These are phyloP conservation scores for Limnanthes douglasii DNA, from an alignment of 345 rosid species.

Conservation along the genomic window DNA sequence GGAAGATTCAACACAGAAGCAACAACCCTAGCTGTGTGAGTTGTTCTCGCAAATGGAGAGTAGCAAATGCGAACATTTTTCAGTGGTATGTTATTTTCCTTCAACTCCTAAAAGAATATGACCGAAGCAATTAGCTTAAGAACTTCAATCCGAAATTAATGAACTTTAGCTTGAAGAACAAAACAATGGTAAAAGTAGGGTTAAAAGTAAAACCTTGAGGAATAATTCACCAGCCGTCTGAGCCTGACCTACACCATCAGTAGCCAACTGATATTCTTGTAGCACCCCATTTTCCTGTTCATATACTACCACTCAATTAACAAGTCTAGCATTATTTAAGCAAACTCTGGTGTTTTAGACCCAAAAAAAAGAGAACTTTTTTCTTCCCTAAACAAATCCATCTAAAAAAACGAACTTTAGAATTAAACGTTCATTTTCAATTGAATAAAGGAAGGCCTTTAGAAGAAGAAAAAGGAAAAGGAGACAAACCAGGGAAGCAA, in stretches of 20 bases:
- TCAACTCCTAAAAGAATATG: constrained; percentile 37
- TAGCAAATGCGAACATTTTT: constrained; percentile 72
- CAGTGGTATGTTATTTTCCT: constrained; percentile 31
- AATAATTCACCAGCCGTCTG: constrained; percentile 54
- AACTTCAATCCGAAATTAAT: background rate
- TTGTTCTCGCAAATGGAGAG: constrained; percentile 85
- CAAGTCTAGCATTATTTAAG: background rate
- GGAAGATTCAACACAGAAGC: constrained; percentile 55
- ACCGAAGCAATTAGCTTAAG: background rate
- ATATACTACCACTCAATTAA: background rate
- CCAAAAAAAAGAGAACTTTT: background rate
- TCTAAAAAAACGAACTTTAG: too few relatives aligned
- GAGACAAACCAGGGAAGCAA: constrained; percentile 48
- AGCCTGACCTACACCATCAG: constrained; percentile 70
- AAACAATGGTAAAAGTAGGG: too few relatives aligned
- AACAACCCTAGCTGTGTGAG: constrained; percentile 63
- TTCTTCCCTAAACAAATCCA: too few relatives aligned
- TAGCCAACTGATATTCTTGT: constrained; percentile 46
- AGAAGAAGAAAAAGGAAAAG: background rate
- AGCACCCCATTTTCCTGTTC: constrained; percentile 64
- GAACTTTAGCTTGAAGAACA: too few relatives aligned
- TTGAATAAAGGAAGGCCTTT: background rate
- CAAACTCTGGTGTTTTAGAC: too few relatives aligned
- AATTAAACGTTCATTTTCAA: too few relatives aligned
- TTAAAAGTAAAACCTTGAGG: constrained; percentile 29